Percentiles rank a stretch among this genome's conserved stretches.
These are phyloP conservation scores for Vinca minor DNA, from an alignment of 257 asterid genomes.

Conservation along the genomic window DNA sequence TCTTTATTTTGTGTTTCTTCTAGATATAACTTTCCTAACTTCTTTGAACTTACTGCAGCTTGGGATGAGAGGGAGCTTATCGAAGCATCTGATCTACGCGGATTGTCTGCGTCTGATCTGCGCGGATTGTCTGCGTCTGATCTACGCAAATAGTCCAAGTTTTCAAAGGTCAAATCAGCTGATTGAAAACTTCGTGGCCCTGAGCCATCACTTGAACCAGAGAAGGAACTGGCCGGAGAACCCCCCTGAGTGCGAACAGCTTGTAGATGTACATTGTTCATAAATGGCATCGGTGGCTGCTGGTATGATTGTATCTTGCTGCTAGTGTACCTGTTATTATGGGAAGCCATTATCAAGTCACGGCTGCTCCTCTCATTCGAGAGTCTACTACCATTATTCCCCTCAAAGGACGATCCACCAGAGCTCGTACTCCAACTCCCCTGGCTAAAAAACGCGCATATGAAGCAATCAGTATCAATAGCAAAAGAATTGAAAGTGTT, in stretches of 20 bases:
- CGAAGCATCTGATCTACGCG: constrained; percentile 23
- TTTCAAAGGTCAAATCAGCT: constrained; percentile 30
- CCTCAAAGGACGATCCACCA: constrained; percentile 22
- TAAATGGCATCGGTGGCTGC: constrained; percentile 6
- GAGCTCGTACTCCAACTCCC: constrained; percentile 38
- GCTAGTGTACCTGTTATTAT: constrained; percentile 18
- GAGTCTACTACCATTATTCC: constrained; percentile 24
- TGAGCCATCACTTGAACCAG: constrained; percentile 29
- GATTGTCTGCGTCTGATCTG: constrained; percentile 25
- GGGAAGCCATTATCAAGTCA: constrained; percentile 8
- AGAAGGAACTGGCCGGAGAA: constrained; percentile 13
- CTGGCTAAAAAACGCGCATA: constrained; percentile 30
- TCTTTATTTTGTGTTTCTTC: neutral
- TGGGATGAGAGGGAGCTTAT: constrained; percentile 19
- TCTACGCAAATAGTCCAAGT: constrained; percentile 10
- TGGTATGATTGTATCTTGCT: constrained; percentile 25
- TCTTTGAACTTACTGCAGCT: constrained; percentile 28
- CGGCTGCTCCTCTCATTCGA: constrained; percentile 12
- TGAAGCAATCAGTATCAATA: too few species aligned
- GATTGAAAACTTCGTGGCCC: constrained; percentile 22
- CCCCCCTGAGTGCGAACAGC: constrained; percentile 21
- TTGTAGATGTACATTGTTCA: constrained; percentile 22
- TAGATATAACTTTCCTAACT: neutral
- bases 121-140: constrained; percentile 27
- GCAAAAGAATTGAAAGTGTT: neutral